Conservation (phyloP, 371 early-diverging fungal genomes). For the Mortierella sp. region DNA sequence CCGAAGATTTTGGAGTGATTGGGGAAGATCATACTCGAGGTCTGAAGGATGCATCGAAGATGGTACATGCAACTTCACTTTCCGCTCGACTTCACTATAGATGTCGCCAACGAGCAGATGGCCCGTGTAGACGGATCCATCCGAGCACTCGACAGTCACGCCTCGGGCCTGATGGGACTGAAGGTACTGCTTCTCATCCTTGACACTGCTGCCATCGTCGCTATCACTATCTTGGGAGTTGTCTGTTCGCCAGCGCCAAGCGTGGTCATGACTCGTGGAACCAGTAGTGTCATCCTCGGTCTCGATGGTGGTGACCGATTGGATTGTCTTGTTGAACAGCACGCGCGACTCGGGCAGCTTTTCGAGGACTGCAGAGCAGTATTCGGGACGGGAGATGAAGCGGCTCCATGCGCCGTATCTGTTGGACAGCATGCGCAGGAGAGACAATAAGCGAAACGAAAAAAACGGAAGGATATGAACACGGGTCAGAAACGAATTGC, state of each 20-base stretch:
- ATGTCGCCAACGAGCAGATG: constrained; percentile 37
- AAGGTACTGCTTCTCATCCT: too few relatives aligned
- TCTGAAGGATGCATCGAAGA: not conserved
- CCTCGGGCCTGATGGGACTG: constrained; percentile 10
- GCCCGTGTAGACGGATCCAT: constrained; percentile 28
- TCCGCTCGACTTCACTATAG: constrained; percentile 20
- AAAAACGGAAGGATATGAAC: not conserved
- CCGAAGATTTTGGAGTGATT: not conserved
- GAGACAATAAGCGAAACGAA: not conserved
- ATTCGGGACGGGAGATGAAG: constrained; percentile 40
- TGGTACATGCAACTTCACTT: not conserved
- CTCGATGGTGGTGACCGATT: constrained; percentile 16
- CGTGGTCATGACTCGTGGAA: not conserved
- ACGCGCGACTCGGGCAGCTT: constrained; percentile 39
- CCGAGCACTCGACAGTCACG: constrained; percentile 33
- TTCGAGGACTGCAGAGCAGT: constrained; percentile 31
- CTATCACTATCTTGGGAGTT: not conserved
- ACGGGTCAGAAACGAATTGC: too few relatives aligned
- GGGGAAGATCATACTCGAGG: not conserved
- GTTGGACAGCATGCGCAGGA: not conserved
- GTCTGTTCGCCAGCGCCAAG: too few relatives aligned
- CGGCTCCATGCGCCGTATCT: constrained; percentile 43
- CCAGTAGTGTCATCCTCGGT: constrained; percentile 2
- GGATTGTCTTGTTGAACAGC: constrained; percentile 28
- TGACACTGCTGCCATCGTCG: not conserved